These are phyloP conservation scores for Fusarium compactum DNA, from an alignment of 2,329 filamentous ascomycete species.

Conservation along the genomic window DNA sequence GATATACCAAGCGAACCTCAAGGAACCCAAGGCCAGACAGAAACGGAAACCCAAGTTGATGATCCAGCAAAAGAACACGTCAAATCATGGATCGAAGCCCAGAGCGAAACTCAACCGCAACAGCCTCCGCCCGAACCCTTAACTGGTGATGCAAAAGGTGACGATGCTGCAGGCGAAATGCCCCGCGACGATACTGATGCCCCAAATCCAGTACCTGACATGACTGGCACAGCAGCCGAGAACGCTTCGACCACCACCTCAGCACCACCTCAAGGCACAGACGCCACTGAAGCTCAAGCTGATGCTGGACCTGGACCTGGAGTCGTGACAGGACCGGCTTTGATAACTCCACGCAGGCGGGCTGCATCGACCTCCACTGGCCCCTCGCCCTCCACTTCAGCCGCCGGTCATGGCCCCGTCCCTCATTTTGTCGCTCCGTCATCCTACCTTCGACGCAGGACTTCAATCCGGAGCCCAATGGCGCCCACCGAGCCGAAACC, in stretches of 20 bases:
- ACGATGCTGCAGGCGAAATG: constrained; percentile 33
- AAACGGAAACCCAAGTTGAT: constrained; percentile 8
- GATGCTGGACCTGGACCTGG: constrained; percentile 11
- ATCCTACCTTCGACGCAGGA: constrained; percentile 65
- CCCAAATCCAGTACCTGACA: constrained; percentile 21
- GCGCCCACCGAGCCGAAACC: constrained; percentile 55
- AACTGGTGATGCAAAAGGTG: constrained; percentile 22
- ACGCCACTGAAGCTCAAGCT: constrained; percentile 5
- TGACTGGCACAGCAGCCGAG: constrained; percentile 25
- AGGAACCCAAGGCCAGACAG: constrained; percentile 13
- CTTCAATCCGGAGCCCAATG: constrained; percentile 53
- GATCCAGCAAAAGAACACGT: constrained; percentile 30
- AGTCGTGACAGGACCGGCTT: constrained; percentile 29
- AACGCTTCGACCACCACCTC: constrained; percentile 27
- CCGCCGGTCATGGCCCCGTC: constrained; percentile 51
- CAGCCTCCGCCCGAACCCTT: constrained; percentile 26
- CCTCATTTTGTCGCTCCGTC: constrained; percentile 71
- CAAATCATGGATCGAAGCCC: constrained; percentile 38
- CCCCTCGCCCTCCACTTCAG: constrained; percentile 38
- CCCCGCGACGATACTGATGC: constrained; percentile 30
- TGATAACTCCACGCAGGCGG: constrained; percentile 39
- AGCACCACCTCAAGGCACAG: constrained; percentile 22
- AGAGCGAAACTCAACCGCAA: constrained; percentile 28
- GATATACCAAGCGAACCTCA: constrained; percentile 12
- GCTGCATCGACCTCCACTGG: constrained; percentile 41